Base-by-base conservation (phyloP, 306 rosid genomes). In the Vicia sativa region DNA sequence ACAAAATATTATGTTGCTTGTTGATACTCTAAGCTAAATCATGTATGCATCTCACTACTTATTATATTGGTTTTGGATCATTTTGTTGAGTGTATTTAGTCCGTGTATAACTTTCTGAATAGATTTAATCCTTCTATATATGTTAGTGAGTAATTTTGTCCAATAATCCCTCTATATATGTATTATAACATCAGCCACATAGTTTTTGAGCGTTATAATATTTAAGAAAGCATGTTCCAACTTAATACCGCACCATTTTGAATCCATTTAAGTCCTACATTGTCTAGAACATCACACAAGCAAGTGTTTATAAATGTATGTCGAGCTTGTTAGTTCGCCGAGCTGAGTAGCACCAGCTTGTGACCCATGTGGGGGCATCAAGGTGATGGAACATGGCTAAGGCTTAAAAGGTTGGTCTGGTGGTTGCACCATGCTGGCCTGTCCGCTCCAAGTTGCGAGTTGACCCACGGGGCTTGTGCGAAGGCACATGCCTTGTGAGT, bases 11-110 rank as follows among this genome's bases (percentile, higher is more conserved):
- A 92, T 62, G 96, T 89, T 60, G 91, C 96, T 44, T 92, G 92
- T 56, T 89, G 95, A 65, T 92, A 92, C 75, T 85, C 98, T 54
- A 91, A 87, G 80, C 91, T 92, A 73, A 86, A 89, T n/a, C n/a
- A n/a, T n/a, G n/a, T n/a, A n/a, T n/a, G n/a, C n/a, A n/a, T n/a
- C n/a, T n/a, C n/a, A n/a, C n/a, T n/a, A n/a, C n/a, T n/a, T n/a
- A n/a, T n/a, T n/a, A n/a, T n/a, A n/a, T n/a, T n/a, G n/a, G n/a
- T n/a, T n/a, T n/a, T n/a, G n/a, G n/a, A n/a, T n/a, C n/a, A n/a
- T n/a, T n/a, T n/a, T n/a, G n/a, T n/a, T n/a, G n/a, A n/a, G n/a
- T n/a, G n/a, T n/a, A n/a, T n/a, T n/a, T n/a, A n/a, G n/a, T n/a
- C n/a, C n/a, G n/a, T n/a, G n/a, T n/a, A n/a, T n/a, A n/a, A n/a